Percentiles rank a stretch among this genome's conserved stretches.
Conservation (phyloP, 805 yeast species). For the Dipodascopsis tothii region DNA sequence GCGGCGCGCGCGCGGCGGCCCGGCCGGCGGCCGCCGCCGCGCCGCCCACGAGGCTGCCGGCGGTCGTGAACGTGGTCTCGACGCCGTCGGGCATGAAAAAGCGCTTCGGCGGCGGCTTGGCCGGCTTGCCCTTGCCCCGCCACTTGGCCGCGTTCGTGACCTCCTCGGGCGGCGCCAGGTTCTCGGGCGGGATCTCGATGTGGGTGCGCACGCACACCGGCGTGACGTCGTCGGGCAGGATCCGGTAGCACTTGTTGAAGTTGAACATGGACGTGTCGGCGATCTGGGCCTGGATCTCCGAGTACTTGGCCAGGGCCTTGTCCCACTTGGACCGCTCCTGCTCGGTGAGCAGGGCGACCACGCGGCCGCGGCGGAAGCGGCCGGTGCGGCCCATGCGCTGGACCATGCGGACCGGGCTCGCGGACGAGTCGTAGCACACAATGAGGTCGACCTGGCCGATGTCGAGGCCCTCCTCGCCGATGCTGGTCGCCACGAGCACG, state of each 20-base stretch:
- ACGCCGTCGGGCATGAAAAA: slow-evolving; percentile 24
- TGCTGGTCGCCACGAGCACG: slow-evolving; percentile 86
- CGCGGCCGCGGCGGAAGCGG: slow-evolving; percentile 81
- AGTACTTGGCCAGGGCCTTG: slow-evolving; percentile 77
- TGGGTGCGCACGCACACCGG: slow-evolving; percentile 53
- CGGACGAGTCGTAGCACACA: slow-evolving; percentile 84
- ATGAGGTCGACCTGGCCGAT: slow-evolving; percentile 96
- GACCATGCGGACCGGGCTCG: slow-evolving; percentile 85
- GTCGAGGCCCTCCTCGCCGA: slow-evolving; percentile 97
- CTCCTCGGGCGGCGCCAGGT: slow-evolving; percentile 33
- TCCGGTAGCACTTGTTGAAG: slow-evolving; percentile 45
- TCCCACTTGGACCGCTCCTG: slow-evolving; percentile 74
- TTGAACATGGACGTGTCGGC: slow-evolving; percentile 39
- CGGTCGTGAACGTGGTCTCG: slow-evolving; percentile 15
- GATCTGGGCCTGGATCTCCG: slow-evolving; percentile 52
- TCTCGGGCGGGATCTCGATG: slow-evolving; percentile 67
- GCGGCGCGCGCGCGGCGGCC: background rate
- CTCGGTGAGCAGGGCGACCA: slow-evolving; percentile 64
- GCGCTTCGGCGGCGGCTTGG: slow-evolving; percentile 10
- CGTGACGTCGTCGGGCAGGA: slow-evolving; percentile 49
- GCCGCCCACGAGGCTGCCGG: slow-evolving; percentile 4
- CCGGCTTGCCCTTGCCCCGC: slow-evolving; percentile 1
- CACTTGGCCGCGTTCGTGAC: slow-evolving; percentile 5
- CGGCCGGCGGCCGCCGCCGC: background rate
- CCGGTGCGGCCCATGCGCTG: slow-evolving; percentile 99